phyloP scores from a whole-genome alignment of 257 asterid genomes.

The Petrea volubilis region DNA sequence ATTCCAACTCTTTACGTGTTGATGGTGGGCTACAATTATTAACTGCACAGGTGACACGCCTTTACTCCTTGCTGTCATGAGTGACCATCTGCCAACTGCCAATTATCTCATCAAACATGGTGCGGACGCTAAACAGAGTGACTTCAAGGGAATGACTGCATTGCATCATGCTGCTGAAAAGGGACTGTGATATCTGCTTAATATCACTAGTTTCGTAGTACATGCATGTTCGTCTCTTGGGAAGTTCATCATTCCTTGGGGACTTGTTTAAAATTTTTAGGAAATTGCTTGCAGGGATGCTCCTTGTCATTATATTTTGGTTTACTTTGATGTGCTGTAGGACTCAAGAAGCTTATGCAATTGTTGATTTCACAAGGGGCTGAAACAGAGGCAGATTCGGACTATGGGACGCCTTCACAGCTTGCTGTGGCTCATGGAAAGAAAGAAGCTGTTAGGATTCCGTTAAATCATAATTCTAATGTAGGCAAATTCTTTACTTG shows the following conservation, averaged over 20 bases:
- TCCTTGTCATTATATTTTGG: not conserved
- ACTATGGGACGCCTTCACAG: not conserved
- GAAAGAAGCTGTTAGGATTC: slow-evolving; percentile 3
- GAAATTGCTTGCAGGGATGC: not conserved
- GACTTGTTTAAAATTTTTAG: not conserved
- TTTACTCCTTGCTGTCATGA: slow-evolving; percentile 20
- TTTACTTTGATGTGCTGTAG: not conserved
- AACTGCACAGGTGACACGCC: slow-evolving; percentile 28
- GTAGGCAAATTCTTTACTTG: not conserved
- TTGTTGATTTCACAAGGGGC: slow-evolving; percentile 10
- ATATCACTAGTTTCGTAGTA: not conserved
- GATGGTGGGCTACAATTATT: not conserved
- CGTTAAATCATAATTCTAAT: slow-evolving; percentile 9
- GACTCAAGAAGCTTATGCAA: not conserved
- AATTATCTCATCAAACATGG: slow-evolving; percentile 21
- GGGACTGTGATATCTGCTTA: slow-evolving; percentile 1
- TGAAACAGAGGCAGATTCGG: not conserved
- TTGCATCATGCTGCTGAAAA: slow-evolving; percentile 24
- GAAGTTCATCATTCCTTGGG: not conserved
- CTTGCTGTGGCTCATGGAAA: not conserved
- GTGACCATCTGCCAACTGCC: not conserved
- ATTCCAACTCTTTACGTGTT: not conserved
- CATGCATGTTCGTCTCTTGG: not conserved
- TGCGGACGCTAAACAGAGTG: slow-evolving; percentile 11
- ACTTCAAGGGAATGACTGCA: not conserved